Conservation (phyloP, 345 rosid genomes). For the Firmiana major region DNA sequence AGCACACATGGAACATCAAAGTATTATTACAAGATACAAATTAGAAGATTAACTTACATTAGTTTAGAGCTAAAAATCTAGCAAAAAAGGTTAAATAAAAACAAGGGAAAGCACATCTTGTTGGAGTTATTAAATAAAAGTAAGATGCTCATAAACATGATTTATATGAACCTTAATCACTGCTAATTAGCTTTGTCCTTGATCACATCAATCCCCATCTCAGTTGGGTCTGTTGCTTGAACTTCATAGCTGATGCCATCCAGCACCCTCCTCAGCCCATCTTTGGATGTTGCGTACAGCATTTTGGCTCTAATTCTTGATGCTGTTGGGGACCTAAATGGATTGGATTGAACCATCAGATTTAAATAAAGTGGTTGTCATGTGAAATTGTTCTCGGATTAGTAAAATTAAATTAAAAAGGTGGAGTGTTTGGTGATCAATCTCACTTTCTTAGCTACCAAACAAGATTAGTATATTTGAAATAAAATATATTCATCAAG, state of each 20-base stretch:
- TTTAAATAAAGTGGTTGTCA: neutral
- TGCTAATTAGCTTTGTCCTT: constrained; percentile 62
- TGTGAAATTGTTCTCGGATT: neutral
- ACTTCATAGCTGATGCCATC: constrained; percentile 92
- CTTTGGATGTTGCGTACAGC: constrained; percentile 85
- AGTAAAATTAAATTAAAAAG: neutral
- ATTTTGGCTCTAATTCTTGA: constrained; percentile 88
- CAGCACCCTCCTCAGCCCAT: constrained; percentile 73
- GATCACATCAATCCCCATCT: constrained; percentile 94
- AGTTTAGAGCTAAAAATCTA: constrained; percentile 19
- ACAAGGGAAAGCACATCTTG: constrained; percentile 13
- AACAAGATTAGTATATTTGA: neutral
- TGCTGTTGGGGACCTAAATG: constrained; percentile 71
- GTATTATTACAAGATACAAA: constrained; percentile 25
- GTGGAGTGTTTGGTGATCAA: constrained; percentile 9
- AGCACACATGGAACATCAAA: constrained; percentile 12
- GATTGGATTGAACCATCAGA: no score
- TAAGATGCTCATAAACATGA: constrained; percentile 24
- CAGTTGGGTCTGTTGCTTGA: constrained; percentile 93
- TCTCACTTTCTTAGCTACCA: neutral
- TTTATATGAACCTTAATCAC: neutral
- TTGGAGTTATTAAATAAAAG: constrained; percentile 38
- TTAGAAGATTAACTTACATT: constrained; percentile 36
- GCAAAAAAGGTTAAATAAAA: neutral
- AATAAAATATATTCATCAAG: neutral